Evolutionary conservation across 2,329 filamentous ascomycete genomes (phyloP), one percentile per base, ranked within the genome.

Genomic region (Pseudocercospora crystallina): DNA sequence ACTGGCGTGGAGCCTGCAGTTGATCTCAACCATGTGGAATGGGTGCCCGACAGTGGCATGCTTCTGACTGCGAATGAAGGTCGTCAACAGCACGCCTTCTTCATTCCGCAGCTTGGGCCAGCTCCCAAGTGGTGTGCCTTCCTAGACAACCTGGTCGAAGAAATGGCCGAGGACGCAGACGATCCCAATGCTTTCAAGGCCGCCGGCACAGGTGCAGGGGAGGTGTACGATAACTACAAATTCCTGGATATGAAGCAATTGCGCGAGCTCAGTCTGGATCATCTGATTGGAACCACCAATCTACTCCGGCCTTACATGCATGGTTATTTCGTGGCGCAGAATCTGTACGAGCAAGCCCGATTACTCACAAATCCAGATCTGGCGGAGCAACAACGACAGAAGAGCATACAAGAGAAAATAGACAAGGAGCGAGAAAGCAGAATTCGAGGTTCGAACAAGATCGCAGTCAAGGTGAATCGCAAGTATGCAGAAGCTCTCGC

Each of bases 141-240:
- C 82, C 76, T 99, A 56, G 95, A 99, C 73, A 96, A 95, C 65
- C 83, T 99, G 65, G 94, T 97, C 8, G 94, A 99, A 74, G 95
- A 99, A 72, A 96, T 99, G 90, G 92, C 92, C 8, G 92, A 97
- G 67, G 82, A 85, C 61, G 76, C 53, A 11, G 81, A 83, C 61
- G 83, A 86, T 63, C 84, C 83, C 5, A 79, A 81, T 49, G 73
- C 76, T 2, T 79, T 73, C 61, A 72, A 70, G 36, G 65, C 70
- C n/a, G 43, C 52, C 29, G 56, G 57, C 7, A 61, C 86, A 66
- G 58, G 61, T 13, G 63, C 60, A 8, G 86, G 86, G 29, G 86
- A 94, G 62, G 89, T 94, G 8, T 99, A 99, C 76, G 94, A 99
- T 73, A 97, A 99, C 73, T 97, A 92, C 82, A 99, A 97, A 73